These are phyloP conservation scores for Discostella pseudostelligera DNA, from an alignment of 108 stramenopile genomes.

Conservation along the genomic window DNA sequence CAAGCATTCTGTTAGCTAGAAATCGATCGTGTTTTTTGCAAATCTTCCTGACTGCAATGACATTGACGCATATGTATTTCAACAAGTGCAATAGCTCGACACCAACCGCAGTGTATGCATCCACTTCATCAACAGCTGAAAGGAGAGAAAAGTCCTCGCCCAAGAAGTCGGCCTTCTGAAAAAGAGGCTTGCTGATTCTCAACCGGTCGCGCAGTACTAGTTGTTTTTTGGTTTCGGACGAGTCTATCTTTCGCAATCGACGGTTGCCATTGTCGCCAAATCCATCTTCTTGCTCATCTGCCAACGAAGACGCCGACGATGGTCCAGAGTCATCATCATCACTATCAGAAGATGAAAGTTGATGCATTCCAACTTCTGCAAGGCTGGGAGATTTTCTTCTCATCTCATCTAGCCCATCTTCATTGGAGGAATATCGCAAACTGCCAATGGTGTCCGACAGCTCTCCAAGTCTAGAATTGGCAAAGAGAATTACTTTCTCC, in stretches of 20 bases:
- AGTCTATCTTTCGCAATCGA: conserved; percentile 23
- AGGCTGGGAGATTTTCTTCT: conserved; percentile 53
- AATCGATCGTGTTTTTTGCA: conserved; percentile 84
- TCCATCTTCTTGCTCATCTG: conserved; percentile 22
- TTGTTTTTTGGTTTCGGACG: conserved; percentile 49
- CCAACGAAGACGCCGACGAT: conserved; percentile 28
- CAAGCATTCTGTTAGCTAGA: conserved; percentile 82
- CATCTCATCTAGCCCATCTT: conserved; percentile 30
- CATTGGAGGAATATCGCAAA: conserved; percentile 45
- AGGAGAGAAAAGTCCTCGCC: conserved; percentile 64
- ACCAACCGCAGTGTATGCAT: conserved; percentile 49
- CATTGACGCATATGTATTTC: conserved; percentile 47
- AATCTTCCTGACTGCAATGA: conserved; percentile 78
- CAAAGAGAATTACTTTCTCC: conserved; percentile 54
- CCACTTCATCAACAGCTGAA: conserved; percentile 83
- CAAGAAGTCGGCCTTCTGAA: conserved; percentile 71
- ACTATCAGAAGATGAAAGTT: conserved; percentile 23
- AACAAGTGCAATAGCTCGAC: conserved; percentile 48
- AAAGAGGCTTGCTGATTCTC: conserved; percentile 61
- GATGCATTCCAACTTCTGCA: conserved; percentile 62
- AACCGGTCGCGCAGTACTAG: conserved; percentile 64
- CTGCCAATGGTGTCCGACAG: conserved; percentile 51
- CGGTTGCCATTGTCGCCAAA: background rate
- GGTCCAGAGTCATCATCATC: conserved; percentile 11
- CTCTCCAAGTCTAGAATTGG: conserved; percentile 49